Conservation (phyloP, 2,329 filamentous ascomycete species). For the Botrytis cinerea region DNA sequence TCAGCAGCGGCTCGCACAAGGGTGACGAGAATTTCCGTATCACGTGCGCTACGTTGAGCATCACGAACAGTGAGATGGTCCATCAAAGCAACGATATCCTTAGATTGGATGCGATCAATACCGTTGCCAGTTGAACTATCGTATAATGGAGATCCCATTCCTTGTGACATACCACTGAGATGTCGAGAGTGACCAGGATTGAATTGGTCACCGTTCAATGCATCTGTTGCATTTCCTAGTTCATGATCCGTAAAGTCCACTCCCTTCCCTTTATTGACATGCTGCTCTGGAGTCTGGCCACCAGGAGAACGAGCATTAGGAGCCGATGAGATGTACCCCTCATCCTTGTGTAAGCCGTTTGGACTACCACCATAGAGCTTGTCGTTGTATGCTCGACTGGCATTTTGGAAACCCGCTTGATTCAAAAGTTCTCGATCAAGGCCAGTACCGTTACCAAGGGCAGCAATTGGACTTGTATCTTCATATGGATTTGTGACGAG, state of each 20-base stretch:
- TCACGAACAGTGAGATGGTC: constrained; percentile 97
- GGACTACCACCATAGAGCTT: constrained; percentile 51
- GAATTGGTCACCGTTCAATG: constrained; percentile 62
- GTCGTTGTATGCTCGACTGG: constrained; percentile 45
- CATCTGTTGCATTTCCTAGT: constrained; percentile 52
- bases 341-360: constrained; percentile 67
- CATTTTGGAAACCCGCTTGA: constrained; percentile 41
- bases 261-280: constrained; percentile 43
- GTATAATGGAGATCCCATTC: constrained; percentile 85
- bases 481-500: constrained; percentile 69
- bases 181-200: constrained; percentile 64
- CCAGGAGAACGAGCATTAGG: constrained; percentile 55
- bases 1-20: constrained; percentile 92
- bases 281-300: constrained; percentile 50
- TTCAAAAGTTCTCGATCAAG: constrained; percentile 50
- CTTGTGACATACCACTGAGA: constrained; percentile 87
- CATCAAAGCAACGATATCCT: constrained; percentile 96
- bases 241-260: constrained; percentile 55
- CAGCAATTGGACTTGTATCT: constrained; percentile 61
- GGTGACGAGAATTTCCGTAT: constrained; percentile 94
- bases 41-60: constrained; percentile 90
- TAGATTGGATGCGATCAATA: constrained; percentile 89
- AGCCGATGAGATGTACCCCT: constrained; percentile 85
- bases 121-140: constrained; percentile 85
- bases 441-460: constrained; percentile 36